Percentiles rank a stretch among this genome's conserved stretches.
These are phyloP conservation scores for Monosporascus sp. DNA, from an alignment of 2,329 filamentous ascomycete genomes.

Conservation along the genomic window DNA sequence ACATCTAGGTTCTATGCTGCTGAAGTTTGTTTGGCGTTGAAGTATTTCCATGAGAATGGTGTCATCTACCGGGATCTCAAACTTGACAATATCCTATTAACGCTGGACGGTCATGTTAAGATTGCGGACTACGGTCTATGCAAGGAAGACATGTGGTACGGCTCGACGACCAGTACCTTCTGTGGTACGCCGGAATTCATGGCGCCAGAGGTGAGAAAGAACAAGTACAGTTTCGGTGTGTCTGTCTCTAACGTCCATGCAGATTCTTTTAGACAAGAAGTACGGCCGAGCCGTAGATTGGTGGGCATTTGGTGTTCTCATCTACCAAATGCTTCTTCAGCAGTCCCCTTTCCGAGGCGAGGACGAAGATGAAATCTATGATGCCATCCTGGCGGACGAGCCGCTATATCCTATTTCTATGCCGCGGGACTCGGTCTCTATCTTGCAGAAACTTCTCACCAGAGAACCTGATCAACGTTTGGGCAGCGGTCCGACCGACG, in stretches of 20 bases:
- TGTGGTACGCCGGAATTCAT: slow-evolving; percentile 99
- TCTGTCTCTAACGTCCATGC: slow-evolving; percentile 23
- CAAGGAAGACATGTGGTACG: slow-evolving; percentile 99
- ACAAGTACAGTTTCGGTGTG: slow-evolving; percentile 1
- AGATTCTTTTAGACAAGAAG: slow-evolving; percentile 97
- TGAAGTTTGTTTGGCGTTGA: slow-evolving; percentile 92
- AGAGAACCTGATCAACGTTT: slow-evolving; percentile 90
- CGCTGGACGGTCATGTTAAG: slow-evolving; percentile 95
- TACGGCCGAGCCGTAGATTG: slow-evolving; percentile 96
- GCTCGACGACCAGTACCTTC: slow-evolving; percentile 93
- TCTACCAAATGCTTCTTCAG: slow-evolving; percentile 99
- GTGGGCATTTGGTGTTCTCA: slow-evolving; percentile 99
- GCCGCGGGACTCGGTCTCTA: slow-evolving; percentile 95
- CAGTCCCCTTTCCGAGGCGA: slow-evolving; percentile 98
- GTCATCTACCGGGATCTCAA: slow-evolving; percentile 99
- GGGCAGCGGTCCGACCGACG: slow-evolving; percentile 91
- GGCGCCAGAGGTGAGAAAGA: slow-evolving; percentile 77
- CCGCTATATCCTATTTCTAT: slow-evolving; percentile 98
- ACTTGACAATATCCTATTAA: slow-evolving; percentile 85
- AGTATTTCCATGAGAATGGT: slow-evolving; percentile 99
- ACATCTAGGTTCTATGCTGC: slow-evolving; percentile 80
- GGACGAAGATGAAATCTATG: slow-evolving; percentile 98
- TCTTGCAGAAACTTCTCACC: slow-evolving; percentile 93
- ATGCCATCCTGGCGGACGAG: slow-evolving; percentile 95
- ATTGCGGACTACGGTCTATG: slow-evolving; percentile 98